Base-by-base conservation (phyloP, 2,329 filamentous ascomycete genomes). In the Colletotrichum australisinense region DNA sequence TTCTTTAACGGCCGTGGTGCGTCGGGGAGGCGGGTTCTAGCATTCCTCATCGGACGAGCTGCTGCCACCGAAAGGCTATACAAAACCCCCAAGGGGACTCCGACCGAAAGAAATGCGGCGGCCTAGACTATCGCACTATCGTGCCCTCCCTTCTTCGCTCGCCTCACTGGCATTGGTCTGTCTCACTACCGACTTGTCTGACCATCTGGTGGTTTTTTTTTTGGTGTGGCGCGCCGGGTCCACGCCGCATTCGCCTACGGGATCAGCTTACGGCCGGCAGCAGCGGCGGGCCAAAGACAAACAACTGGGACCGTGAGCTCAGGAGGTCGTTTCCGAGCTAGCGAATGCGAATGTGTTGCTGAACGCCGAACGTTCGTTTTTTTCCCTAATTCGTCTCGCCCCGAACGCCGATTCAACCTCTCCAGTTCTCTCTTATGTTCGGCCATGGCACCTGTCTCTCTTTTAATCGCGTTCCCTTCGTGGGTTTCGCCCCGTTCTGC, bases 241-340 rank as follows among this genome's bases (percentile, higher is more conserved):
- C 53, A 63, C 38, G 69, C 65, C 67, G 71, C 62, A 60, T 63
- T 72, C 67, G 60, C 71, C 32, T 42, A 72, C 49, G 35, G 56
- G 35, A 35, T 63, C 60, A 38, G 60, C 67, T 73, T 73, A 73
- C 71, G 71, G 71, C 71, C 71, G 71, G 67, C 71, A 71, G 67
- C 71, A 71, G 67, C 71, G 56, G 49, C 35, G 67, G 56, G 14
- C 62, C 42, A 63, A 52, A 60, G 35, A 72, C 67, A 70, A 66
- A 62, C 60, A 42, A 63, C 28, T 38, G 57, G 57, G 49, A 56
- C 68, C 53, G 53, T 64, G 49, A 55, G 55, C 38, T 38, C 53
- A 56, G 53, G 22, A 56, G 53, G 53, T 56, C n/a, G 22, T 56
- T 65, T 65, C 63, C 11, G 63, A 56, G 62, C 60, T 67, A 72